Evolutionary conservation across 2,329 filamentous ascomycete species (phyloP).

Genomic region (Calonectria naviculata): DNA sequence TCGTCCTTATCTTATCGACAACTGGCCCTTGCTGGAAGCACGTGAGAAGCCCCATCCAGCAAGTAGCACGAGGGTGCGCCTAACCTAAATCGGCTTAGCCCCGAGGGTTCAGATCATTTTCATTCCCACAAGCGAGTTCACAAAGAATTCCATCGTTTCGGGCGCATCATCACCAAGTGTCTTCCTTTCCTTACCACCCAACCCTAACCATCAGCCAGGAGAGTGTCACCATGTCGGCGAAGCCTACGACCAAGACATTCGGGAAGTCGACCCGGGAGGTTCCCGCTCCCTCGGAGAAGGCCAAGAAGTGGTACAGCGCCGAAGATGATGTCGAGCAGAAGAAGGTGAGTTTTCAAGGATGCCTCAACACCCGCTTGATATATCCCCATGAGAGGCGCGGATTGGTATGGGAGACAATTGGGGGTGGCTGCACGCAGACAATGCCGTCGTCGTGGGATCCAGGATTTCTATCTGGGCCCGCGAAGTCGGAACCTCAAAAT

Average conservation of each 20-base stretch:
- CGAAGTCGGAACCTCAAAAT: slow-evolving; percentile 28
- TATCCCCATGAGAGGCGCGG: slow-evolving; percentile 15
- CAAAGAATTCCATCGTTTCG: slow-evolving; percentile 56
- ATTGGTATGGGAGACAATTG: slow-evolving; percentile 22
- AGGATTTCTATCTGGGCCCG: slow-evolving; percentile 24
- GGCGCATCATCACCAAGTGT: slow-evolving; percentile 50
- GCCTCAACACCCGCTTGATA: slow-evolving; percentile 28
- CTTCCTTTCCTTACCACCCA: slow-evolving; percentile 50
- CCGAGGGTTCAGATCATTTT: slow-evolving; percentile 55
- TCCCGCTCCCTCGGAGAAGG: slow-evolving; percentile 89
- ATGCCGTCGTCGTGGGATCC: slow-evolving; percentile 22
- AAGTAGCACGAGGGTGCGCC: slow-evolving; percentile 26
- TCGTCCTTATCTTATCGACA: slow-evolving; percentile 46
- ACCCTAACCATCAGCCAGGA: slow-evolving; percentile 54
- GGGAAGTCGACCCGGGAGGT: slow-evolving; percentile 95
- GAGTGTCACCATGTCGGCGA: slow-evolving; percentile 76
- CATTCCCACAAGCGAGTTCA: slow-evolving; percentile 55
- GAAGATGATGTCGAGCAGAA: slow-evolving; percentile 89
- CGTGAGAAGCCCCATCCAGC: slow-evolving; percentile 48
- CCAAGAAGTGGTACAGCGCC: slow-evolving; percentile 98
- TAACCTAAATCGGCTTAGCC: slow-evolving; percentile 46
- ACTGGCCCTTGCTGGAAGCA: slow-evolving; percentile 35
- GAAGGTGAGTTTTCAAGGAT: slow-evolving; percentile 80
- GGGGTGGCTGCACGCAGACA: slow-evolving; percentile 20
- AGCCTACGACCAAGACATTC: slow-evolving; percentile 92